These are phyloP conservation scores for Debaryomyces subglobosus DNA, from an alignment of 1,139 yeast species.

Conservation along the genomic window DNA sequence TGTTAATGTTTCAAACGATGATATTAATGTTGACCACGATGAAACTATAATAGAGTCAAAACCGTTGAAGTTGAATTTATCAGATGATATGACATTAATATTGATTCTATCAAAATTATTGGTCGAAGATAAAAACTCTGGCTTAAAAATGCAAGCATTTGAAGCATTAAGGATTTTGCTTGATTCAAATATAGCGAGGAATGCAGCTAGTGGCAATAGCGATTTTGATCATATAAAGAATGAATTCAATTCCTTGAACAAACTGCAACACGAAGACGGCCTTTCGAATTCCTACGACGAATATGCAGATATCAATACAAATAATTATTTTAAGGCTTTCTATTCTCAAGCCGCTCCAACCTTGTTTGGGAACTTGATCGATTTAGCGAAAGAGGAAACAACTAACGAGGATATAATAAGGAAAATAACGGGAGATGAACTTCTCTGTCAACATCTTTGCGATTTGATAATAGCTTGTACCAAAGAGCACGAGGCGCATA, in stretches of 20 bases:
- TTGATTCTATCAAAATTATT: conserved; percentile 63
- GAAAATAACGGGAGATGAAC: conserved; percentile 30
- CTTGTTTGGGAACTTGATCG: conserved; percentile 55
- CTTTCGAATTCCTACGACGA: conserved; percentile 21
- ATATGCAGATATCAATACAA: conserved; percentile 46
- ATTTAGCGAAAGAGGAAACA: conserved; percentile 20
- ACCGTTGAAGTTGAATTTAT: conserved; percentile 36
- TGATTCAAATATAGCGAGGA: conserved; percentile 54
- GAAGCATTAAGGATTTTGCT: conserved; percentile 79
- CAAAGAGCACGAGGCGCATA: conserved; percentile 57
- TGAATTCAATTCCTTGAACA: conserved; percentile 12
- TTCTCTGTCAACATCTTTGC: conserved; percentile 65
- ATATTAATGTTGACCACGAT: conserved; percentile 16
- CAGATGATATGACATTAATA: conserved; percentile 65
- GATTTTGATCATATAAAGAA: conserved; percentile 18
- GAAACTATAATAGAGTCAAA: conserved; percentile 22
- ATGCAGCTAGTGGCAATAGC: conserved; percentile 15
- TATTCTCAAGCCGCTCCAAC: conserved; percentile 63
- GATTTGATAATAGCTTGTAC: conserved; percentile 71
- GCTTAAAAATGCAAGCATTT: conserved; percentile 77
- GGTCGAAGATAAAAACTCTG: conserved; percentile 65
- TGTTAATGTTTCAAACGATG: conserved; percentile 12
- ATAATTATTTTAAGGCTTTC: conserved; percentile 60
- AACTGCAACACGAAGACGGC: conserved; percentile 12
- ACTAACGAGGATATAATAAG: conserved; percentile 13